Percentiles rank a stretch among this genome's conserved stretches.
Evolutionary conservation across 345 rosid genomes (phyloP).

Genomic region (Rhodomyrtus tomentosa): DNA sequence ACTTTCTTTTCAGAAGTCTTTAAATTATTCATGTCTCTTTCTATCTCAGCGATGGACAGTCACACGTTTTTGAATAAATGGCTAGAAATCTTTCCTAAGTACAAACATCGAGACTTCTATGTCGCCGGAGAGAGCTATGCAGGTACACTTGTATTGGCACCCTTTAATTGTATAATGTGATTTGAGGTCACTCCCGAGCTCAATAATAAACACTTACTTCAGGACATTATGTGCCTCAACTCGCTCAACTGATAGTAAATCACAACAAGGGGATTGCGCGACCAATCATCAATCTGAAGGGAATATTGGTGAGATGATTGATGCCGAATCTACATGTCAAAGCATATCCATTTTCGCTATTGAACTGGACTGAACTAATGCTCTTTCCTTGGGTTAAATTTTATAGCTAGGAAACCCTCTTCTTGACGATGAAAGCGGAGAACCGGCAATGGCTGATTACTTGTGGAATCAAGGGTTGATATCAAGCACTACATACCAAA

Average conservation of each 20-base stretch:
- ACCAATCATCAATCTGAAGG: not conserved
- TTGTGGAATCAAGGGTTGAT: no score
- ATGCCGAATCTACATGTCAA: not conserved
- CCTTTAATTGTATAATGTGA: not conserved
- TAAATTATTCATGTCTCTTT: not conserved
- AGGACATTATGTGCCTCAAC: not conserved
- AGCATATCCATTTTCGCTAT: not conserved
- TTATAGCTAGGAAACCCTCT: not conserved
- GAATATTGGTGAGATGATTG: not conserved
- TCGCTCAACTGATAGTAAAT: not conserved
- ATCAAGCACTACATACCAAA: no score
- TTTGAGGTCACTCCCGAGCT: not conserved
- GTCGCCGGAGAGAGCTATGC: not conserved
- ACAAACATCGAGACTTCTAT: not conserved
- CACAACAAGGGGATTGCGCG: not conserved
- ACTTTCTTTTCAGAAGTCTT: not conserved
- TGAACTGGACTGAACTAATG: not conserved
- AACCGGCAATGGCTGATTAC: not conserved
- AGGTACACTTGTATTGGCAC: not conserved
- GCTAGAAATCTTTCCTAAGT: not conserved
- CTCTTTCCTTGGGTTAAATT: not conserved
- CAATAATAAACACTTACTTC: not conserved
- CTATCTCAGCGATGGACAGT: not conserved
- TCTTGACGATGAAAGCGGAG: not conserved
- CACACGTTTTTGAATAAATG: not conserved